Percentiles rank a stretch among this genome's conserved stretches.
Conservation (phyloP, 257 asterid species). For the Solanum lignicaule region DNA sequence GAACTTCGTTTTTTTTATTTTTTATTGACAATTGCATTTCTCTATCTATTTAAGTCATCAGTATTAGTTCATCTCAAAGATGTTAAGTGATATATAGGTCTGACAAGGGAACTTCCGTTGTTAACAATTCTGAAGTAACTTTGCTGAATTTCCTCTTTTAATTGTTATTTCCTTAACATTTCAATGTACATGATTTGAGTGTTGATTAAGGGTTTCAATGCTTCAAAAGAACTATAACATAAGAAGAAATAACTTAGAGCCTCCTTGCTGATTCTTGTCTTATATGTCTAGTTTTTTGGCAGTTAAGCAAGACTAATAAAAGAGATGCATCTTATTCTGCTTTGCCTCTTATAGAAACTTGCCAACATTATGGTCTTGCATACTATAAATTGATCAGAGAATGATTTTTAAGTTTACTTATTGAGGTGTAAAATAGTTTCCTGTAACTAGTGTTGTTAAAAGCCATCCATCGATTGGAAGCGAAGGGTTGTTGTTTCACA, state of each 20-base stretch:
- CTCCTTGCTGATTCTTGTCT: background rate
- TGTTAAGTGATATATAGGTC: background rate
- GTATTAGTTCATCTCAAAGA: background rate
- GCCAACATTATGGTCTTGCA: background rate
- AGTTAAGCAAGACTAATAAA: background rate
- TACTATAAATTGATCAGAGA: background rate
- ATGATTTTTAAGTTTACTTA: background rate
- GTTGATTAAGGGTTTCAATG: background rate
- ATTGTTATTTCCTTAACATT: background rate
- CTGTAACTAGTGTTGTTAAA: background rate
- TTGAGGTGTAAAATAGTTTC: background rate
- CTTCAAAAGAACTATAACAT: background rate
- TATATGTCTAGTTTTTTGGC: background rate
- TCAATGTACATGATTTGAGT: background rate
- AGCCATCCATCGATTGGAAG: background rate
- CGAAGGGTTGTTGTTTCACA: background rate
- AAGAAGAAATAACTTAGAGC: background rate
- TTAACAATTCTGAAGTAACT: background rate
- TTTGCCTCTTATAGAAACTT: background rate
- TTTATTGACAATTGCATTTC: background rate
- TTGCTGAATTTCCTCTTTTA: background rate
- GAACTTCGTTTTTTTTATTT: background rate
- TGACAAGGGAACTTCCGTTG: background rate
- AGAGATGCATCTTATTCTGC: background rate
- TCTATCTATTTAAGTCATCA: background rate